Conservation (phyloP, 2,329 filamentous ascomycete species). For the Botrytis fabae region DNA sequence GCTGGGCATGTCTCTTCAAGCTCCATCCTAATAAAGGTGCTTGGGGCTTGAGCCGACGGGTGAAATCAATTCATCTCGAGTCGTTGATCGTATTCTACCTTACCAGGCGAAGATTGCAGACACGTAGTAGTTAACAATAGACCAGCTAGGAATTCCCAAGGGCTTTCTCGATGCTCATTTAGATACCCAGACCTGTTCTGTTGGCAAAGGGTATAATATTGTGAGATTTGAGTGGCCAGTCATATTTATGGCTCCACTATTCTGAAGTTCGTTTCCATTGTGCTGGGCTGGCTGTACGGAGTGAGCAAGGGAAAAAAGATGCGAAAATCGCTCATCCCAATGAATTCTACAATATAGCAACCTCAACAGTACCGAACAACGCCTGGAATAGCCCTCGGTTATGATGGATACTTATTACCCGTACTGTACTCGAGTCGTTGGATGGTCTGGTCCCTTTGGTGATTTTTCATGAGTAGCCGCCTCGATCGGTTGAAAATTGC, state of each 20-base stretch:
- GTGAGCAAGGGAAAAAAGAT: no score
- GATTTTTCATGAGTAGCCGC: neutral
- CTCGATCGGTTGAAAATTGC: neutral
- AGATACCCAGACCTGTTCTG: neutral
- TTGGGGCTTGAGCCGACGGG: neutral
- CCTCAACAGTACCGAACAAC: neutral
- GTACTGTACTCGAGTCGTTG: neutral
- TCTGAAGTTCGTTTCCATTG: slow-evolving; percentile 1
- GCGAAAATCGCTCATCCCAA: no score
- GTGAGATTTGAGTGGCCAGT: neutral
- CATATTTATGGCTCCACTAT: neutral
- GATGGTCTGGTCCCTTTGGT: neutral
- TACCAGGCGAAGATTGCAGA: neutral
- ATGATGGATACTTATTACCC: neutral
- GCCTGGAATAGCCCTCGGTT: no score
- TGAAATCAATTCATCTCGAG: neutral
- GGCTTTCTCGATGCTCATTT: neutral
- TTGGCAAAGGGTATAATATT: neutral
- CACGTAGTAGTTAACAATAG: neutral
- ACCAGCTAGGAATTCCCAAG: neutral
- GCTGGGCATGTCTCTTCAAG: neutral
- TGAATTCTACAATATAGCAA: neutral
- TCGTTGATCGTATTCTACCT: neutral
- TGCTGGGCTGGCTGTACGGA: neutral
- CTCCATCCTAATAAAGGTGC: neutral